Evolutionary conservation across 1,284 basidiomycete genomes (phyloP).

Genomic region (Ganoderma resinaceum): DNA sequence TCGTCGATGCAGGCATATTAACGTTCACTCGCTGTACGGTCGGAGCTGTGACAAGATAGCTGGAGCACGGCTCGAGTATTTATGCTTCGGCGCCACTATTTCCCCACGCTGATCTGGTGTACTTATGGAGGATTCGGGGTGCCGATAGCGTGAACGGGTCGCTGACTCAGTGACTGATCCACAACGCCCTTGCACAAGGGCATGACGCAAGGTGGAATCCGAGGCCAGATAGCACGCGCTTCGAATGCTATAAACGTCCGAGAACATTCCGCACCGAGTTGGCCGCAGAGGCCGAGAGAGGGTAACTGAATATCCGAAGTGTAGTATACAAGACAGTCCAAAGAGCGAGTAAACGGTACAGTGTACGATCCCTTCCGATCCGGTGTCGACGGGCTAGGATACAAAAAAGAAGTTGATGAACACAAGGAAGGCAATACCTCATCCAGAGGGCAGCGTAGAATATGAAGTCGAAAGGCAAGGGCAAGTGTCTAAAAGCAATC

Average conservation of each 20-base stretch:
- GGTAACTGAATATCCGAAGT: not conserved
- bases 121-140: not conserved
- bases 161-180: slow-evolving; percentile 6
- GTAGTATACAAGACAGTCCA: not conserved
- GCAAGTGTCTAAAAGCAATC: not conserved
- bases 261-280: not conserved
- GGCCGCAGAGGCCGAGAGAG: not conserved
- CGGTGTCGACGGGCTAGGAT: not conserved
- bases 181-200: not conserved
- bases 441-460: slow-evolving; percentile 8
- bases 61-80: not conserved
- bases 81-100: not conserved
- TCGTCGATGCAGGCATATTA: slow-evolving; percentile 38
- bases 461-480: not conserved
- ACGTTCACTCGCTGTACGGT: not conserved
- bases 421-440: not conserved
- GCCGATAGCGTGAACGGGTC: not conserved
- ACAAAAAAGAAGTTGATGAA: not conserved
- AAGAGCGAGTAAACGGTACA: not conserved
- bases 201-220: not conserved
- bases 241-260: not conserved
- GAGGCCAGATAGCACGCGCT: not conserved
- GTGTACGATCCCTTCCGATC: not conserved
- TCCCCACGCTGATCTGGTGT: not conserved
- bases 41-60: not conserved